Evolutionary conservation across 768 basidiomycete species (phyloP).

Genomic region (Boletus tomentosulus): DNA sequence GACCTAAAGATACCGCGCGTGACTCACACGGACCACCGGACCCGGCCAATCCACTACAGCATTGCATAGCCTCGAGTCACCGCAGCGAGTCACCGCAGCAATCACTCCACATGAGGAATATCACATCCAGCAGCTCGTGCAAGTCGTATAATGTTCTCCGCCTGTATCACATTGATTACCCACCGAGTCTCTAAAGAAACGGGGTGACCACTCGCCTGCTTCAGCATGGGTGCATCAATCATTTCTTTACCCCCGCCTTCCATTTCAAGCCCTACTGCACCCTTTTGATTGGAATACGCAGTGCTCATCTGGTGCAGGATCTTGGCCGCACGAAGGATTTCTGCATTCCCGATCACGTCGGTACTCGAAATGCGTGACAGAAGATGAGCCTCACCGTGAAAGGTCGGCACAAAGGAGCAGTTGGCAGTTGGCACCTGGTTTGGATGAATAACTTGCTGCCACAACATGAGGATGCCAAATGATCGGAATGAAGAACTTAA

Average conservation of each 20-base stretch:
- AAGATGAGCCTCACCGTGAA: slow-evolving; percentile 45
- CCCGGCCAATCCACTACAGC: neutral
- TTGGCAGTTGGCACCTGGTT: slow-evolving; percentile 76
- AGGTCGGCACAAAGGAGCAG: slow-evolving; percentile 70
- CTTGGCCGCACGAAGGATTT: slow-evolving; percentile 70
- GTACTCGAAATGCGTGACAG: neutral
- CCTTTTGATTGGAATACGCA: slow-evolving; percentile 49
- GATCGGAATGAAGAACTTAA: neutral
- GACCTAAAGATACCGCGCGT: no score
- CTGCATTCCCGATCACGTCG: slow-evolving; percentile 33
- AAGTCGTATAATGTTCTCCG: slow-evolving; percentile 47
- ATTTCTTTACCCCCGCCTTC: slow-evolving; percentile 60
- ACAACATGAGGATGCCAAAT: neutral
- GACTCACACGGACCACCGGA: neutral
- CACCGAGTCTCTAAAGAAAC: neutral
- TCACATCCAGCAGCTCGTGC: slow-evolving; percentile 53
- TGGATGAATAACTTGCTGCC: slow-evolving; percentile 93
- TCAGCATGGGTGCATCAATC: slow-evolving; percentile 91
- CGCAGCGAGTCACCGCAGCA: neutral
- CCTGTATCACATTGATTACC: slow-evolving; percentile 28
- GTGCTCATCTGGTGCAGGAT: slow-evolving; percentile 64
- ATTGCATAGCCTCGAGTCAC: neutral
- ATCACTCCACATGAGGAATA: slow-evolving; percentile 42
- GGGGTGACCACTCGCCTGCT: slow-evolving; percentile 41
- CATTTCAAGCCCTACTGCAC: slow-evolving; percentile 71